Conservation (phyloP, 78 protist genomes). For the Planoprotostelium fungivorum region DNA sequence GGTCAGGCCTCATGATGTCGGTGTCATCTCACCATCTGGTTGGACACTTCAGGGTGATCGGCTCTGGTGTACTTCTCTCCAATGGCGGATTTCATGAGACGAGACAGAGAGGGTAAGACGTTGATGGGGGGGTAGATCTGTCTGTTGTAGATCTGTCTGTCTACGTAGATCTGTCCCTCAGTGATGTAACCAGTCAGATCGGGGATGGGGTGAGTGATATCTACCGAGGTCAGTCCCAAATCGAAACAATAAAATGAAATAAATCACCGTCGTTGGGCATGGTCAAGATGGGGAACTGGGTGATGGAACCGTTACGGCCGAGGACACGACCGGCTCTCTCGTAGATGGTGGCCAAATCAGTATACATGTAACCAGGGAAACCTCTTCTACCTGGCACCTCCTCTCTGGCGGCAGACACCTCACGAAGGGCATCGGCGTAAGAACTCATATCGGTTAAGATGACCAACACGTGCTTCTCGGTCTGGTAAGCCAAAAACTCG, state of each 20-base stretch:
- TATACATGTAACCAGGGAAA: slow-evolving; percentile 99
- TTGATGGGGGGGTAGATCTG: slow-evolving; percentile 98
- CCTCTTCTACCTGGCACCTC: slow-evolving; percentile 99
- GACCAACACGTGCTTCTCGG: slow-evolving; percentile 98
- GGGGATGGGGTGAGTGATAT: slow-evolving; percentile 99
- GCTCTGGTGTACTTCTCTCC: slow-evolving; percentile 95
- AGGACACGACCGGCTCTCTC: slow-evolving; percentile 99
- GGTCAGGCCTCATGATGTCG: background rate
- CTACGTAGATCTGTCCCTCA: slow-evolving; percentile 99
- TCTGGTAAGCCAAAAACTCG: slow-evolving; percentile 97
- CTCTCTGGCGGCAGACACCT: slow-evolving; percentile 94
- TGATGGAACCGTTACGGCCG: slow-evolving; percentile 98
- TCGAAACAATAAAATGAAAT: background rate
- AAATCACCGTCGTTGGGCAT: slow-evolving; percentile 95
- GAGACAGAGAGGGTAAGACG: slow-evolving; percentile 99
- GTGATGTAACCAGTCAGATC: slow-evolving; percentile 99
- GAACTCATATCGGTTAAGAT: slow-evolving; percentile 99
- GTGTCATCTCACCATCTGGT: slow-evolving; percentile 83
- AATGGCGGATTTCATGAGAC: slow-evolving; percentile 99
- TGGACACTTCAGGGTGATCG: slow-evolving; percentile 97
- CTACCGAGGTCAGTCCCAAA: slow-evolving; percentile 6
- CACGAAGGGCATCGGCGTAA: slow-evolving; percentile 99
- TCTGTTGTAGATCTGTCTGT: slow-evolving; percentile 95
- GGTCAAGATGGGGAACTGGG: slow-evolving; percentile 99
- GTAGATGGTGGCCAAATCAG: slow-evolving; percentile 98